A percentile compares a stretch with the other conserved stretches of the same genome.
These are phyloP conservation scores for Striga hermonthica DNA, from an alignment of 305 asterid genomes.

Conservation along the genomic window DNA sequence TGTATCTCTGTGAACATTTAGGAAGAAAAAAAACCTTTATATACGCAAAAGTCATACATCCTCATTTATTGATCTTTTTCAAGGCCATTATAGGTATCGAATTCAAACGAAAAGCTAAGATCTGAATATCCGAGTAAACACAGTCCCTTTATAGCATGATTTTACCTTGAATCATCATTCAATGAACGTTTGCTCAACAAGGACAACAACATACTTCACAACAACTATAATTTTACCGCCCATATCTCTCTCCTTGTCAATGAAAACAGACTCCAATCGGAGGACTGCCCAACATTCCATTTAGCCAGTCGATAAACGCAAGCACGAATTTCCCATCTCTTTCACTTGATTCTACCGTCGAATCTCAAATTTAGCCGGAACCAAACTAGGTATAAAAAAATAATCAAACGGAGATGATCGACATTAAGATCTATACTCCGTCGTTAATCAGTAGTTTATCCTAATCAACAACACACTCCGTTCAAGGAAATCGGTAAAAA, in stretches of 20 bases:
- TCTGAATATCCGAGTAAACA: background rate
- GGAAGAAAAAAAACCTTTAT: slow-evolving; percentile 17
- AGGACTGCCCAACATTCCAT: slow-evolving; percentile 34
- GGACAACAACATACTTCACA: slow-evolving; percentile 88
- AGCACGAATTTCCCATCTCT: slow-evolving; percentile 20
- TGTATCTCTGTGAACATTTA: slow-evolving; percentile 65
- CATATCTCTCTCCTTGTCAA: slow-evolving; percentile 54
- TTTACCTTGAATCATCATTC: slow-evolving; percentile 86
- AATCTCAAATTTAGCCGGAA: slow-evolving; percentile 1
- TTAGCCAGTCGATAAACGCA: slow-evolving; percentile 22
- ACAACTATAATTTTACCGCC: slow-evolving; percentile 51
- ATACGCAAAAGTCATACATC: slow-evolving; percentile 15
- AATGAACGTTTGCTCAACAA: slow-evolving; percentile 93
- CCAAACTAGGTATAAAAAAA: background rate
- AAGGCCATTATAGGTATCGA: slow-evolving; percentile 8
- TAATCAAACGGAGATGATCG: background rate
- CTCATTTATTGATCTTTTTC: slow-evolving; percentile 15
- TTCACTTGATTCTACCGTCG: slow-evolving; percentile 6
- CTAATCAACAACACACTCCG: slow-evolving; percentile 16
- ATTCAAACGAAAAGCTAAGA: slow-evolving; percentile 15
- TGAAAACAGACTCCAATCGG: slow-evolving; percentile 34
- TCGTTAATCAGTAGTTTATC: slow-evolving; percentile 15
- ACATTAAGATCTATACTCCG: background rate
- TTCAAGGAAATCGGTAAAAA: background rate
- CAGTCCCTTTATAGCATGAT: background rate